A percentile compares a stretch with the other conserved stretches of the same genome.
Conservation (phyloP, 202 grass and related monocot genomes). For the Schoenoplectus tabernaemontani region DNA sequence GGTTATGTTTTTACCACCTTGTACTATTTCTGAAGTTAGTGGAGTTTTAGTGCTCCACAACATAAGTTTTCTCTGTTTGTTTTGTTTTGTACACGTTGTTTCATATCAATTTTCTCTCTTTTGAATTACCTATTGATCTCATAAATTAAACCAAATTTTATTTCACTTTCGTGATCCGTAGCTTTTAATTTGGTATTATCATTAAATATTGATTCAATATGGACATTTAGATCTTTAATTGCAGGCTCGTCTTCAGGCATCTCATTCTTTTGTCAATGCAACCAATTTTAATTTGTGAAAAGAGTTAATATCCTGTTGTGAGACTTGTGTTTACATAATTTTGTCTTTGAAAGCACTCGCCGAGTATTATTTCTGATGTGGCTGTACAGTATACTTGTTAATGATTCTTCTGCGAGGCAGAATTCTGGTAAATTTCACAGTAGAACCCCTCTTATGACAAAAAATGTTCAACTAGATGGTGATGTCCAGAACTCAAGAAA, state of each 20-base stretch:
- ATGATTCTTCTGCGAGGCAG: neutral
- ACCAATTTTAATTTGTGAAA: neutral
- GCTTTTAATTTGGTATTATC: neutral
- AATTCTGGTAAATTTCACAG: neutral
- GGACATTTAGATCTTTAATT: neutral
- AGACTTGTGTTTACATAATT: neutral
- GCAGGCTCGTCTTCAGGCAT: neutral
- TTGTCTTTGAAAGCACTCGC: no score
- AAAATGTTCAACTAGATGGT: neutral
- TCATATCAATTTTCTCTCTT: neutral
- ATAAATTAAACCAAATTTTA: neutral
- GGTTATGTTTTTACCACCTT: neutral
- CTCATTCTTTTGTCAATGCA: neutral
- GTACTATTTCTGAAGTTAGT: neutral
- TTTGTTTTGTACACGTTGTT: neutral
- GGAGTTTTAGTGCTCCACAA: neutral
- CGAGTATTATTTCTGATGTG: no score
- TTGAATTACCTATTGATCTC: neutral
- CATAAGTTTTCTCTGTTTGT: neutral
- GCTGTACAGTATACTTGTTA: neutral
- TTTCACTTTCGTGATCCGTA: neutral
- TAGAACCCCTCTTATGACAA: no score
- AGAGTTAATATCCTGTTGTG: neutral
- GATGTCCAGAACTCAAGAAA: neutral
- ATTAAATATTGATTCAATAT: neutral